Percentiles rank a stretch among this genome's conserved stretches.
phyloP scores from a whole-genome alignment of 495 filamentous ascomycete species.

The Penicillium salamii region DNA sequence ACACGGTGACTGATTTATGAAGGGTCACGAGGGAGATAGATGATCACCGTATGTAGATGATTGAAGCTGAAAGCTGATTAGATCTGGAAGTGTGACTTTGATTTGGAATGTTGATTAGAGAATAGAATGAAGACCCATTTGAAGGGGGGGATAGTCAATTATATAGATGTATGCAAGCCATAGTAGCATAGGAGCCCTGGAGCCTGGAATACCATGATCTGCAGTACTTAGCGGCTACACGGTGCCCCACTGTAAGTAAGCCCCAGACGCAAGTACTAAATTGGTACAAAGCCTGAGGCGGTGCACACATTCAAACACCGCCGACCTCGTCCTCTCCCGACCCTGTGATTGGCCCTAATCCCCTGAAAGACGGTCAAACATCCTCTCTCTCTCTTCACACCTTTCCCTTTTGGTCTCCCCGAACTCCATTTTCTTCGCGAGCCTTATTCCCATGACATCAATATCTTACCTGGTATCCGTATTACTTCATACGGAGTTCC shows the following conservation, averaged over 20 bases:
- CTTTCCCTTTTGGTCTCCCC: neutral
- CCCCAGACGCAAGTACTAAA: neutral
- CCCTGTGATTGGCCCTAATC: slow-evolving; percentile 7
- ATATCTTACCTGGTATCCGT: slow-evolving; percentile 2
- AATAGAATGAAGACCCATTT: neutral
- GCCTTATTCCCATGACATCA: slow-evolving; percentile 3
- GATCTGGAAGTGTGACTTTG: slow-evolving; percentile 1
- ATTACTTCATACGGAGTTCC: slow-evolving; percentile 7
- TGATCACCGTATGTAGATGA: slow-evolving; percentile 11
- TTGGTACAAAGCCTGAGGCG: neutral
- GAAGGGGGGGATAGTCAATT: neutral
- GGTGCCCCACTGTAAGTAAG: neutral
- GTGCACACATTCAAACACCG: slow-evolving; percentile 18
- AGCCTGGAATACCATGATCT: slow-evolving; percentile 10
- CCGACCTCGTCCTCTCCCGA: neutral
- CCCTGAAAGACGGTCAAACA: slow-evolving; percentile 6
- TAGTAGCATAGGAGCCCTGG: neutral
- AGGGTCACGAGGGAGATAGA: slow-evolving; percentile 19
- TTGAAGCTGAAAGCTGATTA: neutral
- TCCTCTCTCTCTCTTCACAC: neutral
- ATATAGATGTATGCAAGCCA: neutral
- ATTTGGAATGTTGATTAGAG: too few species aligned
- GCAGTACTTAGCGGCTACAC: neutral
- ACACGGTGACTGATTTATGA: slow-evolving; percentile 34
- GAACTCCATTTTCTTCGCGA: neutral